Conservation (phyloP, 306 rosid species). For the Pachyrhizus erosus region DNA sequence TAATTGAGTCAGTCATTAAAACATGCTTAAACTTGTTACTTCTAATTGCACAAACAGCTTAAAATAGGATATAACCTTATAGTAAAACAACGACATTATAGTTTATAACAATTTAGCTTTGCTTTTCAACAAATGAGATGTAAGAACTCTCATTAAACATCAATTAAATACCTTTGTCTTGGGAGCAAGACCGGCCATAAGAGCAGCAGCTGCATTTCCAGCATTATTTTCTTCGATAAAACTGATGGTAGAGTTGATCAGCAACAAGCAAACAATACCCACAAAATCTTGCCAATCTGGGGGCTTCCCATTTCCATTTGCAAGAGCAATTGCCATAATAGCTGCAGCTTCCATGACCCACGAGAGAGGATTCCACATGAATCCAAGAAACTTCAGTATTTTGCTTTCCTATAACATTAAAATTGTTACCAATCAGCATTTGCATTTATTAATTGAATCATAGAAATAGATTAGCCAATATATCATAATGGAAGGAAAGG, state of each 20-base stretch:
- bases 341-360: constrained; percentile 99
- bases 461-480: neutral
- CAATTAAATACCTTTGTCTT: constrained; percentile 76
- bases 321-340: constrained; percentile 93
- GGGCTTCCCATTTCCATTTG: constrained; percentile 84
- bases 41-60: constrained; percentile 16
- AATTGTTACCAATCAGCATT: constrained; percentile 41
- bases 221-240: constrained; percentile 98
- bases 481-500: neutral
- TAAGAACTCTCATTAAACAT: constrained; percentile 2
- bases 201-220: constrained; percentile 99
- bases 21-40: constrained; percentile 9
- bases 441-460: constrained; percentile 13
- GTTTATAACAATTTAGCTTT: constrained; percentile 14
- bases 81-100: constrained; percentile 16
- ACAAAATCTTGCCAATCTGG: constrained; percentile 99
- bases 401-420: constrained; percentile 83
- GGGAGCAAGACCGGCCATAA: constrained; percentile 99
- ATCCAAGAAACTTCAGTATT: constrained; percentile 91
- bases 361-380: constrained; percentile 99
- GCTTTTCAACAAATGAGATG: constrained; percentile 4
- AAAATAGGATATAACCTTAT: neutral
- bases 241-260: constrained; percentile 97
- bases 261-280: constrained; percentile 78
- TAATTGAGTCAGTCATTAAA: constrained; percentile 37